phyloP scores from a whole-genome alignment of 2,329 filamentous ascomycete species.

The Aspergillus pseudoviridinutans region DNA sequence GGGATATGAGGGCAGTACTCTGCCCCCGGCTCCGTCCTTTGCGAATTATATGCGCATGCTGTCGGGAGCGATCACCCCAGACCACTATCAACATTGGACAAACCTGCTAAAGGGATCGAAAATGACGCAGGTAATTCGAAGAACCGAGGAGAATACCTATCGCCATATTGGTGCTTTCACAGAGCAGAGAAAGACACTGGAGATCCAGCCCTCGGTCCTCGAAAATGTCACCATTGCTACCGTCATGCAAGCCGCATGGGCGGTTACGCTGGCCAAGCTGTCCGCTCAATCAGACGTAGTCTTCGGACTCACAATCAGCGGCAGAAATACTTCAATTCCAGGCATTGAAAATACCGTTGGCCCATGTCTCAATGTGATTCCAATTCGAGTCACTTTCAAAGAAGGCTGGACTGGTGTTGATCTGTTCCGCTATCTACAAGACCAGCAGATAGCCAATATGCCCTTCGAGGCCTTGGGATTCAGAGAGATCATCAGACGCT shows the following conservation, averaged over 20 bases:
- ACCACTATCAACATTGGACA: constrained; percentile 59
- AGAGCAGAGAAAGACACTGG: constrained; percentile 33
- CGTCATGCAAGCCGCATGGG: constrained; percentile 65
- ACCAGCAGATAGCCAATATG: constrained; percentile 56
- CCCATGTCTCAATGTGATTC: constrained; percentile 65
- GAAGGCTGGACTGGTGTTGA: constrained; percentile 50
- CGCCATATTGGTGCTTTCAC: constrained; percentile 34
- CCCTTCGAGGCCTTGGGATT: constrained; percentile 55
- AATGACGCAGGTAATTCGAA: constrained; percentile 43
- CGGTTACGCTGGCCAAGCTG: constrained; percentile 56
- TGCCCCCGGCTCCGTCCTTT: constrained; percentile 42
- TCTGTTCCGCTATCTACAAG: constrained; percentile 52
- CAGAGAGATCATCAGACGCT: constrained; percentile 48
- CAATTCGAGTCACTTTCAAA: constrained; percentile 57
- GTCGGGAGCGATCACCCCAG: constrained; percentile 37
- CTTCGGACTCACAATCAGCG: constrained; percentile 64
- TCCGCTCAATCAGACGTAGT: constrained; percentile 54
- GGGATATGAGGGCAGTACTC: constrained; percentile 45
- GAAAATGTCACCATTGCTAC: constrained; percentile 60
- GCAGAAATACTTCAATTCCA: constrained; percentile 56
- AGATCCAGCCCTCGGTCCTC: constrained; percentile 44
- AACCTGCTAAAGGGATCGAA: constrained; percentile 54
- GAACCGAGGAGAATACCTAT: constrained; percentile 31
- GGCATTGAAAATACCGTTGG: constrained; percentile 57
- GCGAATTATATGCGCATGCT: constrained; percentile 44